A percentile compares a stretch with the other conserved stretches of the same genome.
Conservation (phyloP, 116 monocot genomes). For the Iris pallida region DNA sequence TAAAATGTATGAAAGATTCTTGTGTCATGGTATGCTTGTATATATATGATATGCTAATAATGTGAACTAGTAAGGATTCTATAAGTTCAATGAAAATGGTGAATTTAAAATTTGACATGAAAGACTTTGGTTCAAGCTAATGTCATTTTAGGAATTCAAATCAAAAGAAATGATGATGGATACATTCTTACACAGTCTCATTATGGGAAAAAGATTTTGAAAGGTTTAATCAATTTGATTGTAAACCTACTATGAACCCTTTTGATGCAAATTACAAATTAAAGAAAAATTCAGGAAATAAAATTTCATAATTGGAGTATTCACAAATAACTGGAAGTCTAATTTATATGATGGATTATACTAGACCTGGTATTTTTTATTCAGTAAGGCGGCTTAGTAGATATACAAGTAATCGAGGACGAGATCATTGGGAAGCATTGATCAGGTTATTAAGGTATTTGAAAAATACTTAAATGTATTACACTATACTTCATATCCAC, state of each 20-base stretch:
- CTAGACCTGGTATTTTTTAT: not conserved
- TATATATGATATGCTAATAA: conserved; percentile 1
- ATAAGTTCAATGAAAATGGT: not conserved
- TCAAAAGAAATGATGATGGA: not conserved
- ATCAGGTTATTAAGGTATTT: no score
- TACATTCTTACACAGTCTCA: not conserved
- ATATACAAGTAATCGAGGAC: no score
- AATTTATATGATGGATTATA: conserved; percentile 1
- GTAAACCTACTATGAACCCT: not conserved
- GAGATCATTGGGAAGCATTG: no score
- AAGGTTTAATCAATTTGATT: not conserved
- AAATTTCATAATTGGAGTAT: not conserved
- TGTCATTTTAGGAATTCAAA: not conserved
- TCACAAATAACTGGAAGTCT: not conserved
- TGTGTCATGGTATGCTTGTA: not conserved
- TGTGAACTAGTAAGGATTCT: not conserved
- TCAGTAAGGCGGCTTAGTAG: not conserved
- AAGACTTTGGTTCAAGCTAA: not conserved
- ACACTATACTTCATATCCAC: no score
- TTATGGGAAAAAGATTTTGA: not conserved
- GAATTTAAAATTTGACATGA: not conserved
- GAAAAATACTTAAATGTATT: no score
- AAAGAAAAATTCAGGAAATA: not conserved
- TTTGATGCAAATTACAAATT: not conserved
- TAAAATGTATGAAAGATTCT: not conserved